These are phyloP conservation scores for Corylus avellana DNA, from an alignment of 306 rosid genomes.

Conservation along the genomic window DNA sequence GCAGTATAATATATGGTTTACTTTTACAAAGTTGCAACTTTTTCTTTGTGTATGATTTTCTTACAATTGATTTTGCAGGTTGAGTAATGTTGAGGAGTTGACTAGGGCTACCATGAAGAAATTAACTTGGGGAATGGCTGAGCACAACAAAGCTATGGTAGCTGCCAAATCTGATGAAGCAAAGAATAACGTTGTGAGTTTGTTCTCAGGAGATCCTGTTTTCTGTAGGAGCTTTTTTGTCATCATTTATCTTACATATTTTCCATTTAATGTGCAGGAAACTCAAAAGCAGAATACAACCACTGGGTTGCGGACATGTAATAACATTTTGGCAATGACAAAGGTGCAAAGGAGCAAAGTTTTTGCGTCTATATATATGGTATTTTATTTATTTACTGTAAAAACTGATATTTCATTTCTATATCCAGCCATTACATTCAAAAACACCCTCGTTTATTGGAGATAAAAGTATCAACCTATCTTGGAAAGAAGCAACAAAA, in stretches of 20 bases:
- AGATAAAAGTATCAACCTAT: conserved; percentile 38
- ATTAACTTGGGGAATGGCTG: conserved; percentile 95
- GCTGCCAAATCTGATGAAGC: conserved; percentile 94
- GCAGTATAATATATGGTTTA: neutral
- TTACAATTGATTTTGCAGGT: conserved; percentile 43
- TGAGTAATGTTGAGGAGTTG: conserved; percentile 81
- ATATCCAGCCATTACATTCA: too few relatives aligned
- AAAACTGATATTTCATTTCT: too few relatives aligned
- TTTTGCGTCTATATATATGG: neutral
- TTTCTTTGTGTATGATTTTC: neutral
- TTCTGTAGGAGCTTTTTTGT: conserved; percentile 14
- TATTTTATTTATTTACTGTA: too few relatives aligned
- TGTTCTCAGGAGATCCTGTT: conserved; percentile 19
- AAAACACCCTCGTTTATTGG: conserved; percentile 48
- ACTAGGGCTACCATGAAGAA: conserved; percentile 92
- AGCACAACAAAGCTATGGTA: conserved; percentile 90
- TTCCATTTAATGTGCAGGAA: conserved; percentile 53
- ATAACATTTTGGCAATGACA: too few relatives aligned
- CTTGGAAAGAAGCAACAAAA: conserved; percentile 81
- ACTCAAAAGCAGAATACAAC: conserved; percentile 91
- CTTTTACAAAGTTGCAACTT: neutral
- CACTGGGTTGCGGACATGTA: conserved; percentile 91
- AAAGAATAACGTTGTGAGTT: conserved; percentile 78
- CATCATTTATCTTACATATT: conserved; percentile 1
- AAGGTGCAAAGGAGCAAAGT: conserved; percentile 49